phyloP scores from a whole-genome alignment of 192 early-diverging fungal genomes.

The Coemansia sp. region DNA sequence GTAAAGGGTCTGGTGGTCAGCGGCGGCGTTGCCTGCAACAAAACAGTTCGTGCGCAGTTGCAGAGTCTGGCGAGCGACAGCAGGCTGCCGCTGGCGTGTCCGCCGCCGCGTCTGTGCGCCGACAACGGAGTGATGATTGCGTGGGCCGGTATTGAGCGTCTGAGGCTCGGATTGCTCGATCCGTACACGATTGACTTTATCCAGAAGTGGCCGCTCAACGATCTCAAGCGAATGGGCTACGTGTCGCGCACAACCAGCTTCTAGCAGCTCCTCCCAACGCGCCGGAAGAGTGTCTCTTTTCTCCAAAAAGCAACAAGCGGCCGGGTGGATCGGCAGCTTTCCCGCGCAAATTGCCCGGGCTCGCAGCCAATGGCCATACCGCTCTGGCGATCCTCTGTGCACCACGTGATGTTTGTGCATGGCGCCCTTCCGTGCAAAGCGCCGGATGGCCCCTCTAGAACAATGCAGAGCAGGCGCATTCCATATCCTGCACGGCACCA shows the following conservation, averaged over 20 bases:
- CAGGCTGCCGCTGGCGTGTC: constrained; percentile 63
- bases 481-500: no score
- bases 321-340: no score
- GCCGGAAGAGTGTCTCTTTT: no score
- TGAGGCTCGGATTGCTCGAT: constrained; percentile 64
- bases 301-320: no score
- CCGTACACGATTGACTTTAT: constrained; percentile 71
- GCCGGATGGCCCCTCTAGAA: neutral
- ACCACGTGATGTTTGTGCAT: neutral
- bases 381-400: neutral
- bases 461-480: no score
- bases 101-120: constrained; percentile 75
- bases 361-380: constrained; percentile 1
- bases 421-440: constrained; percentile 2
- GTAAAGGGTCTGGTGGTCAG: constrained; percentile 66
- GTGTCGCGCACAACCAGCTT: constrained; percentile 18
- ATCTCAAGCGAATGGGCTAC: constrained; percentile 49
- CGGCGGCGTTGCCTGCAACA: constrained; percentile 80
- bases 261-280: neutral
- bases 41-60: constrained; percentile 55
- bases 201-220: constrained; percentile 74
- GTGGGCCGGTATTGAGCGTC: constrained; percentile 78
- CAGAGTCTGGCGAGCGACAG: constrained; percentile 42
- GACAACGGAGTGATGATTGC: constrained; percentile 88
- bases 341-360: neutral